Base-by-base conservation (phyloP, 192 early-diverging fungal species). In the Kickxella alabastrina region DNA sequence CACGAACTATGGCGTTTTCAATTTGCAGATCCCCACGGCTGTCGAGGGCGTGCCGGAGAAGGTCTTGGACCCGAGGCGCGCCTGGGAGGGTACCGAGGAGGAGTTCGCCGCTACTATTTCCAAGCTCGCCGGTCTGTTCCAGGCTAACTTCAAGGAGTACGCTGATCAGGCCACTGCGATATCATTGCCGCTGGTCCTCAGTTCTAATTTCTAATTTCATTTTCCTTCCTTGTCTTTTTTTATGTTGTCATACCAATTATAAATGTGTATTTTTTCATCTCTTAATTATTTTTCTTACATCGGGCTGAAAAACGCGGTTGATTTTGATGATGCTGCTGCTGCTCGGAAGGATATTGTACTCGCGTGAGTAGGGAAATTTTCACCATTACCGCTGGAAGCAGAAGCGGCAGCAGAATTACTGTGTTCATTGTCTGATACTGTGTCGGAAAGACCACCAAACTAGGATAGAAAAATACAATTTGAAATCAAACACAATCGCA, bases 141-240 rank as follows among this genome's bases (percentile, higher is more conserved):
- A 83, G 54, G 79, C 89, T 15, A 95, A 98, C 83, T 98, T 98
- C 75, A 82, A 85, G 60, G 78, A 78, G 52, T 98, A 88, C 59
- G 83, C 83, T 38, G 83, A 87, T 58, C 82, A 89, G 59, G 82
- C 88, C 52, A 81, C 85, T 26, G 82, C 43, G 87, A 87, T 49
- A 85, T 89, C 50, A 64, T 92, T 35, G 78, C 78, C 41, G 86
- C 85, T 52, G 90, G 85, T 25, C 81, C 88, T 49, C 65, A 79
- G 60, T 51, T 80, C 56, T 79, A 66, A 70, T 15, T 4, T 7
- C 3, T n/a, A 10, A 10, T 17, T 15, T 51, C 35, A 36, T 43
- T 25, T 31, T 41, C 24, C 34, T 60, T 21, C 31, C 25, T n/a
- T 43, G 19, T 26, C 24, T 59, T 10, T 18, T 18, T 42, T 9